Conservation (phyloP, 1,139 yeast species). For the Blastobotrys malaysiensis region DNA sequence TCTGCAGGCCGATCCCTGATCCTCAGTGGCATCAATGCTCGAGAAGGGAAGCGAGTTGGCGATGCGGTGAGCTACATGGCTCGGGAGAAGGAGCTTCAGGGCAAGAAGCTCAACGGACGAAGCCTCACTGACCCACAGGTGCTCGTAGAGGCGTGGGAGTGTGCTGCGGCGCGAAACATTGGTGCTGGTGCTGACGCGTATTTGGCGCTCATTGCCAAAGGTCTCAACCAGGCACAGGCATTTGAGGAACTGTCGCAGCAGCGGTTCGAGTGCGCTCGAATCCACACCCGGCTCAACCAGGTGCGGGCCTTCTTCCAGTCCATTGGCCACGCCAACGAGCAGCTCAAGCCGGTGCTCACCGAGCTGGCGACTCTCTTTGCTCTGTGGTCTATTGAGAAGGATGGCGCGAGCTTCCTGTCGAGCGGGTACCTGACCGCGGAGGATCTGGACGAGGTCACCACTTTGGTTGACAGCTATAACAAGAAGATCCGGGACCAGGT, state of each 20-base stretch:
- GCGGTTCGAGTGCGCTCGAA: conserved; percentile 41
- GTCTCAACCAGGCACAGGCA: conserved; percentile 33
- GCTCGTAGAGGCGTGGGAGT: conserved; percentile 39
- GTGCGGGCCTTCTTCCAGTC: conserved; percentile 36
- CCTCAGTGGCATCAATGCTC: conserved; percentile 30
- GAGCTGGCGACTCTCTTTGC: conserved; percentile 58
- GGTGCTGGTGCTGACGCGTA: conserved; percentile 32
- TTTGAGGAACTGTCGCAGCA: conserved; percentile 41
- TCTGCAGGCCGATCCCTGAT: conserved; percentile 58
- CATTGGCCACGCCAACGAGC: conserved; percentile 25
- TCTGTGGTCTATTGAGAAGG: conserved; percentile 65
- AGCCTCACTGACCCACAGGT: conserved; percentile 30
- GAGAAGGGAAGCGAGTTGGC: conserved; percentile 31
- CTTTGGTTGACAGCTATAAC: conserved; percentile 35
- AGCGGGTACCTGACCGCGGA: conserved; percentile 44
- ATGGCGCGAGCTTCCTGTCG: conserved; percentile 72
- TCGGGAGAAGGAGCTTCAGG: conserved; percentile 21
- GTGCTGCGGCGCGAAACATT: conserved; percentile 35
- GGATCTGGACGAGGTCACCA: conserved; percentile 33
- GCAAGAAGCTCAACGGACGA: conserved; percentile 24
- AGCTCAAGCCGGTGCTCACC: conserved; percentile 37
- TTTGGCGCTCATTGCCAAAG: conserved; percentile 23
- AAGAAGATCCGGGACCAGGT: conserved; percentile 54
- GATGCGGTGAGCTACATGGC: conserved; percentile 30
- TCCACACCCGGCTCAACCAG: conserved; percentile 38